Evolutionary conservation across 371 early-diverging fungal species (phyloP), one percentile per base, ranked within the genome.

Genomic region (Mucor velutinosus): DNA sequence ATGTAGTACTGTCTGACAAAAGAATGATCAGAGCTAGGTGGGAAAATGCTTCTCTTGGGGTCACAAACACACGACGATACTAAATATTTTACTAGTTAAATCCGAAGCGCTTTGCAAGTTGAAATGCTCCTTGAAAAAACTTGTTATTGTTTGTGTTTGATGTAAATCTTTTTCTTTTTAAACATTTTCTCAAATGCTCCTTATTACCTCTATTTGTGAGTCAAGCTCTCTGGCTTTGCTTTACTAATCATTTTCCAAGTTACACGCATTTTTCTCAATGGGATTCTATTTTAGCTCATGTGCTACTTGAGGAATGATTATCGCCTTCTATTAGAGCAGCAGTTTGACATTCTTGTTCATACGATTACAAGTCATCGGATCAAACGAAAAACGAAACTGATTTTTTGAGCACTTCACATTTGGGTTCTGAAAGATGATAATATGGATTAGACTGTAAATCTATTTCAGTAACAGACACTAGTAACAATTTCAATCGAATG

Each of bases 21-120:
- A 25, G 39, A 41, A 49, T 62, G 62, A 62, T 62, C 49, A 47
- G 49, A 25, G 25, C 51, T 62, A 14, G 62, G 62, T 51, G 62
- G 62, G 62, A 62, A 62, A 62, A 62, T 49, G 51, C 32, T 62
- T 57, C 58, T 58, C 19, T 58, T 58, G 37, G 7, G 61, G 61
- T 45, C 45, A 60, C 61, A 60, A 60, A 60, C 45, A 45, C 45
- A 60, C 43, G 43, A 60, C 27, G 43, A 60, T 43, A 23, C 29
- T 17, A 12, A 30, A 35, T 35, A 39, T 23, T 51, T 51, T 51
- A 25, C 25, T 23, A 8, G 45, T n/a, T 45, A 45, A 25, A 51
- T 51, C 14, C 51, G 25, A 51, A 51, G 45, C 17, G 37, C 37
- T 37, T 35, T 30, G 30, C 33, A 33, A 14, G 14, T 12, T 37